A percentile compares a stretch with the other conserved stretches of the same genome.
Evolutionary conservation across 2,329 filamentous ascomycete species (phyloP).

Genomic region (Trichoderma hamatum): DNA sequence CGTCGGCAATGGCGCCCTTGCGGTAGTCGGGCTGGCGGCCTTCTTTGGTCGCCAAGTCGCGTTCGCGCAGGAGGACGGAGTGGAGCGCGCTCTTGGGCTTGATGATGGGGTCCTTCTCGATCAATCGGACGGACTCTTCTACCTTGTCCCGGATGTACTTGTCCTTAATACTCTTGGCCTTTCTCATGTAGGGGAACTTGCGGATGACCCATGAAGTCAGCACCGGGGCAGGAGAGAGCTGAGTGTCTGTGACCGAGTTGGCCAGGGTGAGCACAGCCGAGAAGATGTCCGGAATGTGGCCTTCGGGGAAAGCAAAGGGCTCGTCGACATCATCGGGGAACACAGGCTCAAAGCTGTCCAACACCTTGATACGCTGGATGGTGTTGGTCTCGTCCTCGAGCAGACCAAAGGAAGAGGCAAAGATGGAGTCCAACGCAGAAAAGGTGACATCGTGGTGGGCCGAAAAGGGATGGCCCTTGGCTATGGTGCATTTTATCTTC

Average conservation of each 20-base stretch:
- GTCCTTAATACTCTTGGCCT: constrained; percentile 12
- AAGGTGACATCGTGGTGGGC: constrained; percentile 13
- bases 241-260: constrained; percentile 15
- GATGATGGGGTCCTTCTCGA: constrained; percentile 7
- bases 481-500: constrained; percentile 13
- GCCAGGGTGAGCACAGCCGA: constrained; percentile 10
- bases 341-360: constrained; percentile 13
- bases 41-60: constrained; percentile 11
- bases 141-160: constrained; percentile 14
- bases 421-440: constrained; percentile 16
- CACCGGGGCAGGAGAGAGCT: constrained; percentile 17
- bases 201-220: constrained; percentile 11
- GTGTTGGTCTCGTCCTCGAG: constrained; percentile 14
- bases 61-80: constrained; percentile 14
- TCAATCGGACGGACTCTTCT: constrained; percentile 11
- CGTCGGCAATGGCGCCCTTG: constrained; percentile 18
- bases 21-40: constrained; percentile 13
- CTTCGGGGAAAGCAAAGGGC: constrained; percentile 13
- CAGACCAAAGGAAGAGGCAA: constrained; percentile 19
- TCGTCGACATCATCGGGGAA: constrained; percentile 8
- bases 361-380: constrained; percentile 14
- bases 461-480: constrained; percentile 13
- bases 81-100: constrained; percentile 12
- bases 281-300: constrained; percentile 10
- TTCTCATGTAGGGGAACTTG: constrained; percentile 21